Percentiles rank a stretch among this genome's conserved stretches.
These are phyloP conservation scores for Penicillium simplicissimum DNA, from an alignment of 495 filamentous ascomycete genomes.

Conservation along the genomic window DNA sequence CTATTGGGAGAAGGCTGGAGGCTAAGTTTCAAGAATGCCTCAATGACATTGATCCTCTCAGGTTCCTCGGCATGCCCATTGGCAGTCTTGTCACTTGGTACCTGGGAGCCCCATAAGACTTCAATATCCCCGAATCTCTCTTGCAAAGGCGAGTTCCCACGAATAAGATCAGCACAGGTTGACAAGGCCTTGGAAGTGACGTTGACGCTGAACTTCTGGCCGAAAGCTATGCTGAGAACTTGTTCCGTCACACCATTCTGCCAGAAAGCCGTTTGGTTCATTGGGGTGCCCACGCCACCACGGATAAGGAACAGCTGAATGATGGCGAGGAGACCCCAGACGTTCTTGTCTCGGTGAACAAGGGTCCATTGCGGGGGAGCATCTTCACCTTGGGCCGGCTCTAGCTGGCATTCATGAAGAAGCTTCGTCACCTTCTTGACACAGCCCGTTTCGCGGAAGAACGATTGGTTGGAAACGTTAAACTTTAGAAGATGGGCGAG, in stretches of 20 bases:
- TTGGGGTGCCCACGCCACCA: conserved; percentile 74
- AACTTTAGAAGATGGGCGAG: conserved; percentile 87
- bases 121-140: conserved; percentile 83
- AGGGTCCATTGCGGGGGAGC: conserved; percentile 71
- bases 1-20: conserved; percentile 65
- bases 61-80: conserved; percentile 49
- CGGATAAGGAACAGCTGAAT: conserved; percentile 80
- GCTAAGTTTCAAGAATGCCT: conserved; percentile 85
- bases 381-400: conserved; percentile 53
- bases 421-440: conserved; percentile 71
- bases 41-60: conserved; percentile 79
- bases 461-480: conserved; percentile 90
- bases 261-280: conserved; percentile 86
- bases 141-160: conserved; percentile 76
- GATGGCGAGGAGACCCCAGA: conserved; percentile 85
- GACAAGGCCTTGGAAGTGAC: conserved; percentile 83
- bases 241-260: conserved; percentile 78
- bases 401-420: conserved; percentile 61
- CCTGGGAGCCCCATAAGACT: conserved; percentile 39
- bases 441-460: conserved; percentile 89
- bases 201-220: conserved; percentile 66
- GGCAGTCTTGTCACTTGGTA: conserved; percentile 27
- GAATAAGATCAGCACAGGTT: conserved; percentile 86
- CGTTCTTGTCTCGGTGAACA: conserved; percentile 81
- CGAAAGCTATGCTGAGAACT: conserved; percentile 81